Evolutionary conservation across 139 green algal species (phyloP).

Genomic region (Coelastrella sp.): DNA sequence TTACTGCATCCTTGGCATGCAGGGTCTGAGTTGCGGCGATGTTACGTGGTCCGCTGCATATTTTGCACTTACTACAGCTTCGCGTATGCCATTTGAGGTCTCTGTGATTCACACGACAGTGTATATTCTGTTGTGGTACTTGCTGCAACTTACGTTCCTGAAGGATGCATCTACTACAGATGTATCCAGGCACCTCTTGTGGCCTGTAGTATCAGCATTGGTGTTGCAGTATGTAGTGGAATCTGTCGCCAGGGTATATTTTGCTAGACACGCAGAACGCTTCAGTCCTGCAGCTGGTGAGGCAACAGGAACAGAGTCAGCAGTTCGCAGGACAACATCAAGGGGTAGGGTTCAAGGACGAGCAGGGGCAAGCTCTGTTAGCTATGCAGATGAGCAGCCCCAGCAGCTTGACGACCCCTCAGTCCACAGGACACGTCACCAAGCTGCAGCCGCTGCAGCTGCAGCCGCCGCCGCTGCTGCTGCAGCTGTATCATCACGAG

Average conservation of each 20-base stretch:
- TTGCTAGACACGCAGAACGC: too few relatives aligned
- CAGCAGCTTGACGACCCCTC: too few relatives aligned
- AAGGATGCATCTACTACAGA: too few relatives aligned
- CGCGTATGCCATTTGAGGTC: background rate
- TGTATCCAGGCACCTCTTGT: too few relatives aligned
- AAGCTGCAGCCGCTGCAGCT: slow-evolving; percentile 2
- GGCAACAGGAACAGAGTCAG: background rate
- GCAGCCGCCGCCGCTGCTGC: slow-evolving; percentile 1
- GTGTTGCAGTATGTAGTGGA: too few relatives aligned
- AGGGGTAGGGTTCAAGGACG: too few relatives aligned
- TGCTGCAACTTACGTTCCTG: too few relatives aligned
- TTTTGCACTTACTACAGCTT: background rate
- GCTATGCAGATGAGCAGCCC: background rate
- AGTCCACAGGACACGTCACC: background rate
- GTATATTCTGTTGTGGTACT: background rate
- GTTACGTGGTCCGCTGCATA: background rate
- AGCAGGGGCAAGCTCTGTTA: too few relatives aligned
- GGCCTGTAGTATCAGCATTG: too few relatives aligned
- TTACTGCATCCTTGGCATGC: background rate
- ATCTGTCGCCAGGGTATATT: too few relatives aligned
- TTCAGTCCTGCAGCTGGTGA: too few relatives aligned
- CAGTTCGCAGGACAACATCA: background rate
- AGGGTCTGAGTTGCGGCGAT: background rate
- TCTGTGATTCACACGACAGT: background rate
- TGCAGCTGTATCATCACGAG: background rate